Percentiles rank a stretch among this genome's conserved stretches.
phyloP scores from a whole-genome alignment of 495 filamentous ascomycete genomes.

The Cetradonia linearis region DNA sequence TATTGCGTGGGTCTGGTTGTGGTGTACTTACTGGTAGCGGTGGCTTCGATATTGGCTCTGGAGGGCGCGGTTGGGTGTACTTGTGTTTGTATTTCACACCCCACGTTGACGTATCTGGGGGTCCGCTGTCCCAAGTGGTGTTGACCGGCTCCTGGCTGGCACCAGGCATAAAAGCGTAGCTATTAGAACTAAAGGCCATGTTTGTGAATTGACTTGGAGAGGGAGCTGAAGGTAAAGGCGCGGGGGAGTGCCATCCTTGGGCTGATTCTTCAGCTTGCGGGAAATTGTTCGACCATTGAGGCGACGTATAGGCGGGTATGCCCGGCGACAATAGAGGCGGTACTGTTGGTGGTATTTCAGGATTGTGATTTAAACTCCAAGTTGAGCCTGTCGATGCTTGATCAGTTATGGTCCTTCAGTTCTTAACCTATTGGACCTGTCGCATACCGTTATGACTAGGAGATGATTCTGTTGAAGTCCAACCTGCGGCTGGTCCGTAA shows the following conservation, averaged over 20 bases:
- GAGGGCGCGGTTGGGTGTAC: conserved; percentile 22
- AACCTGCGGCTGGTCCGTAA: conserved; percentile 19
- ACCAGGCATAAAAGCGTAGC: conserved; percentile 33
- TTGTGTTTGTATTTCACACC: conserved; percentile 39
- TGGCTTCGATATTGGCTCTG: conserved; percentile 30
- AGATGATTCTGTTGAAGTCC: conserved; percentile 20
- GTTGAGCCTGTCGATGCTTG: conserved; percentile 13
- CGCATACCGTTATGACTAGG: conserved; percentile 22
- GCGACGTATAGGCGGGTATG: conserved; percentile 13
- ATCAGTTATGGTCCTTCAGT: conserved; percentile 1
- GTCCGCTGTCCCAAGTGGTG: conserved; percentile 25
- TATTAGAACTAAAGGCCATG: conserved; percentile 33
- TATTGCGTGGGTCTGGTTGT: background rate
- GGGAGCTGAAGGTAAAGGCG: conserved; percentile 26
- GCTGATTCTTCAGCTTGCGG: conserved; percentile 8
- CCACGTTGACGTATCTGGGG: conserved; percentile 34
- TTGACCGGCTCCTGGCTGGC: conserved; percentile 17
- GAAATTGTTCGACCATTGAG: conserved; percentile 21
- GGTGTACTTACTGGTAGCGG: conserved; percentile 38
- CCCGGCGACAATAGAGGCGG: conserved; percentile 16
- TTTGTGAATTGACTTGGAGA: conserved; percentile 19
- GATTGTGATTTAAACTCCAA: conserved; percentile 13
- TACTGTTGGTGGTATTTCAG: conserved; percentile 10
- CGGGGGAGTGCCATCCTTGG: conserved; percentile 21
- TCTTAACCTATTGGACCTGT: background rate